These are phyloP conservation scores for Rhizopogon vinicolor DNA, from an alignment of 768 basidiomycete genomes.

Conservation along the genomic window DNA sequence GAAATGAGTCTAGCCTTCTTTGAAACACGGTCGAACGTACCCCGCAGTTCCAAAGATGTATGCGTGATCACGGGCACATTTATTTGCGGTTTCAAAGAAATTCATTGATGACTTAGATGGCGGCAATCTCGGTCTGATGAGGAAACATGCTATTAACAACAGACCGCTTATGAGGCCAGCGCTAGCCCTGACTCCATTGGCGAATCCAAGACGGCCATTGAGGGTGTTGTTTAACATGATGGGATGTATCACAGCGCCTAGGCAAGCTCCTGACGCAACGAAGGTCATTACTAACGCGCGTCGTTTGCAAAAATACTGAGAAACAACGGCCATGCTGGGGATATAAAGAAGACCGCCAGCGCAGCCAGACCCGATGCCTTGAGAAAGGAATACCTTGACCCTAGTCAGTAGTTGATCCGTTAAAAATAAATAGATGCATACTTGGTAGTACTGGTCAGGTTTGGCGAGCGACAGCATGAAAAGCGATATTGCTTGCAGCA, in stretches of 20 bases:
- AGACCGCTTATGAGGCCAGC: constrained; percentile 35
- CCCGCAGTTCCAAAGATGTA: constrained; percentile 25
- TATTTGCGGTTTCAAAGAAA: constrained; percentile 18
- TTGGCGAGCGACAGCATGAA: constrained; percentile 45
- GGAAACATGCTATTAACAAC: constrained; percentile 34
- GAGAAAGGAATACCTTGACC: constrained; percentile 44
- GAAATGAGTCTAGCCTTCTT: not conserved
- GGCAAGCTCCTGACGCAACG: constrained; percentile 49
- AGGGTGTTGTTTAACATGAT: constrained; percentile 53
- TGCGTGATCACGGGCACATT: constrained; percentile 18
- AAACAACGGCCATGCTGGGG: constrained; percentile 42
- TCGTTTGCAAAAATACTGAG: constrained; percentile 48
- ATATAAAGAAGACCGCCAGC: constrained; percentile 45
- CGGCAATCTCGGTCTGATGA: constrained; percentile 35
- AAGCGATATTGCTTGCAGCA: constrained; percentile 26
- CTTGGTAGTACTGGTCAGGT: constrained; percentile 40
- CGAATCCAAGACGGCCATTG: constrained; percentile 43
- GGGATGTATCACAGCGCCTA: constrained; percentile 58
- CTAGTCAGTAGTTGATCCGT: not conserved
- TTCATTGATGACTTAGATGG: constrained; percentile 24
- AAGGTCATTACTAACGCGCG: constrained; percentile 51
- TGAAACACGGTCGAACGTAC: constrained; percentile 5
- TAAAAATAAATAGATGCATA: constrained; percentile 7
- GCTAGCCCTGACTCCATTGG: constrained; percentile 36
- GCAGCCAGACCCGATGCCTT: constrained; percentile 47